Evolutionary conservation across 345 rosid genomes (phyloP), one percentile per base, ranked within the genome.

Genomic region (Citrus glauca): DNA sequence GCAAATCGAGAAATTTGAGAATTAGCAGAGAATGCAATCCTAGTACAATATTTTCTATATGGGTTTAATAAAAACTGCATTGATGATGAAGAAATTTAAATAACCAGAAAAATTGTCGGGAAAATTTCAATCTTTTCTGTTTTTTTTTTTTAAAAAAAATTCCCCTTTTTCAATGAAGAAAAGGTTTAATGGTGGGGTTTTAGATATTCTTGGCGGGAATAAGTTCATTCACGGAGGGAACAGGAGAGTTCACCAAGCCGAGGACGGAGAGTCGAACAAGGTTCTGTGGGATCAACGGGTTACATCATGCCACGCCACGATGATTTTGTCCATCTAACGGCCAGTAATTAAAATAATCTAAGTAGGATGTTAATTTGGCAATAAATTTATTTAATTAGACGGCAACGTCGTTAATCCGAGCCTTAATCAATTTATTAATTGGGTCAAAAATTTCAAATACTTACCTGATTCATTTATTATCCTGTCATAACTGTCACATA

Each of bases 1-100:
- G 90, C 82, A 24, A 89, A 84, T 40, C 77, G 81, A 32, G 93
- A 56, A 66, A 94, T 94, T 71, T 85, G 85, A 71, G 81, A 85
- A 76, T 80, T 86, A 33, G 66, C 42, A 32, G 85, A 72, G 30
- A 64, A 60, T 33, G 76, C 59, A 7, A 75, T 76, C 9, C 64
- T 13, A 9, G 92, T 75, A 33, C 72, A 84, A 50, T 83, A 85
- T 0, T 74, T 63, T 82, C 89, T 87, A 40, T 37, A 67, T 9
- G 82, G 66, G 57, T 80, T 71, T 42, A 74, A 42, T 22, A 72
- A 72, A 69, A 83, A 77, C 81, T 64, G 85, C 94, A 91, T 92
- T 53, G 72, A 71, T 70, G 11, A 62, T 19, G 22, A 48, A 72
- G 67, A 70, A 67, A 19, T 22, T 27, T 33, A 76, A 65, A 57